Percentiles rank a stretch among this genome's conserved stretches.
These are phyloP conservation scores for Mycena olivaceomarginata DNA, from an alignment of 768 basidiomycete genomes.

Conservation along the genomic window DNA sequence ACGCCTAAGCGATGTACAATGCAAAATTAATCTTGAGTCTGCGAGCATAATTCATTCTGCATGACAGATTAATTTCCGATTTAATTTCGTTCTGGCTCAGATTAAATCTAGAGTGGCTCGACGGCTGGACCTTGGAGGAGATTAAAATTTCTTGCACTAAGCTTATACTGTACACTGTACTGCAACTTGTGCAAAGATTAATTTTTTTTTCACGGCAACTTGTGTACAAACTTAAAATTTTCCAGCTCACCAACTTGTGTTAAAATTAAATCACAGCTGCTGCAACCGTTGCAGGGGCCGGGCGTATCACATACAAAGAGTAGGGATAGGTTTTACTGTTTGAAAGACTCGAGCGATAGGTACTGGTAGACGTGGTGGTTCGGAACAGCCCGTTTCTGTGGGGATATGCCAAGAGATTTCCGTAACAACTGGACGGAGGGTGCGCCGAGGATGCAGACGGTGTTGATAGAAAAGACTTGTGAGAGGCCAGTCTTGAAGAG, in stretches of 20 bases:
- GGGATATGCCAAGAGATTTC: no score
- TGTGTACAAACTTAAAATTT: no score
- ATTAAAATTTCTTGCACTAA: neutral
- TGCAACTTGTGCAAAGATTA: conserved; percentile 6
- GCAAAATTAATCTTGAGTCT: conserved; percentile 4
- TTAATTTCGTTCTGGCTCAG: conserved; percentile 5
- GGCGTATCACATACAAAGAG: no score
- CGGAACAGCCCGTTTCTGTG: no score
- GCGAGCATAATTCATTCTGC: conserved; percentile 1
- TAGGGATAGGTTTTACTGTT: no score
- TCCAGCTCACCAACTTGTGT: no score
- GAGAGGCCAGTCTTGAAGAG: no score
- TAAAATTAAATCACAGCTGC: neutral
- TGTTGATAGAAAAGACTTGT: no score
- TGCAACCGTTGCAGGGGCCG: neutral
- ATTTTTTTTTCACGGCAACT: neutral
- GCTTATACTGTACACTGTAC: conserved; percentile 6
- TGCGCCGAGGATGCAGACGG: no score
- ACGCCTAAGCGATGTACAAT: neutral
- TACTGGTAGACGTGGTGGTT: no score
- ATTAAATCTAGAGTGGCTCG: conserved; percentile 9
- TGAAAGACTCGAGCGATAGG: no score
- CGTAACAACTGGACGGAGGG: no score
- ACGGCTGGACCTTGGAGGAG: neutral
- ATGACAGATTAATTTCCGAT: conserved; percentile 8